Conservation (phyloP, 345 rosid genomes). For the Heritiera littoralis region DNA sequence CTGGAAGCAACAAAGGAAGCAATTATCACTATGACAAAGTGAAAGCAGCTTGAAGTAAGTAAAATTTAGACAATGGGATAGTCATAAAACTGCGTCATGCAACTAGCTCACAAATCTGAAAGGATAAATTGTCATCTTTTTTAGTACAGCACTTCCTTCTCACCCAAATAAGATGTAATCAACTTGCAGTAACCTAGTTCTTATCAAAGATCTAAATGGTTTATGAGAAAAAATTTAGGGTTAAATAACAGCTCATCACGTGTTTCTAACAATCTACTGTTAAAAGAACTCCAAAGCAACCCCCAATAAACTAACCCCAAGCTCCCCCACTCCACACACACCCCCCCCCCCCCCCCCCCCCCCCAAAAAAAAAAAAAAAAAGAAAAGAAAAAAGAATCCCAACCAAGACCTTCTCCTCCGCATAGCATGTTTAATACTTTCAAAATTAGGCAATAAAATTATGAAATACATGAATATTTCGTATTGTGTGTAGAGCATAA, state of each 20-base stretch:
- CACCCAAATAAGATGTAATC: neutral
- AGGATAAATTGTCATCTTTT: neutral
- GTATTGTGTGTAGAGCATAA: neutral
- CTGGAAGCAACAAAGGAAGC: constrained; percentile 41
- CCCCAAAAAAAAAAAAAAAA: neutral
- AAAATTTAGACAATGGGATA: neutral
- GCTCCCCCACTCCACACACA: neutral
- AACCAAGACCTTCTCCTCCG: no score
- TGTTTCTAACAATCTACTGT: neutral
- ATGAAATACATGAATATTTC: neutral
- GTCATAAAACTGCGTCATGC: neutral
- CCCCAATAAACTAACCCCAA: neutral
- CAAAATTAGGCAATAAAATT: neutral
- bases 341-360: no score
- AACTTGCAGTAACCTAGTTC: neutral
- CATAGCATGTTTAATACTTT: neutral
- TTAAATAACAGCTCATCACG: neutral
- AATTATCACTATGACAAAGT: neutral
- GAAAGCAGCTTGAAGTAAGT: neutral
- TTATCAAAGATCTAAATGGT: neutral
- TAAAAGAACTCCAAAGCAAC: neutral
- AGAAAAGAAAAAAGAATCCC: neutral
- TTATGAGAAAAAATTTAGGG: neutral
- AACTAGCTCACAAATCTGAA: neutral
- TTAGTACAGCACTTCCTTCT: neutral